Evolutionary conservation across 371 early-diverging fungal genomes (phyloP).

Genomic region (Coemansia sp.): DNA sequence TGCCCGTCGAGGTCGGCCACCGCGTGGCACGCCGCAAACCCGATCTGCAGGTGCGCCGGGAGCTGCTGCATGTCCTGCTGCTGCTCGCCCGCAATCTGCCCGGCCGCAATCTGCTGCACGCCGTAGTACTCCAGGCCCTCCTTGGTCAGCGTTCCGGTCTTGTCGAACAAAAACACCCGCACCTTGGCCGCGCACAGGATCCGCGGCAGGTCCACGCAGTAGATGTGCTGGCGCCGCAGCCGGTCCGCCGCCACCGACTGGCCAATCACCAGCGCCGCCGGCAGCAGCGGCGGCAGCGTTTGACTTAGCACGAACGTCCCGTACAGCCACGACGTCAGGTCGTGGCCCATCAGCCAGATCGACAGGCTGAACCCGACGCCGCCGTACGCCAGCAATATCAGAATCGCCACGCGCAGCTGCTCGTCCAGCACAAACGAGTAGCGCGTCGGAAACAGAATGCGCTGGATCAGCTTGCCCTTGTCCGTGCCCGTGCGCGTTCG

Average conservation of each 20-base stretch:
- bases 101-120: slow-evolving; percentile 9
- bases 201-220: slow-evolving; percentile 76
- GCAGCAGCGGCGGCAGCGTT: slow-evolving; percentile 65
- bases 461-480: slow-evolving; percentile 74
- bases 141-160: slow-evolving; percentile 69
- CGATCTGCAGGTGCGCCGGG: slow-evolving; percentile 57
- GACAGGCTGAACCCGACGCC: slow-evolving; percentile 56
- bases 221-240: slow-evolving; percentile 61
- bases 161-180: slow-evolving; percentile 87
- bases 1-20: slow-evolving; percentile 60
- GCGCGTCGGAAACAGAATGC: slow-evolving; percentile 65
- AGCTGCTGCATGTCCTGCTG: slow-evolving; percentile 38
- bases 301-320: slow-evolving; percentile 66
- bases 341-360: slow-evolving; percentile 63
- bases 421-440: slow-evolving; percentile 70
- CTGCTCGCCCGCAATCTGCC: not conserved
- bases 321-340: slow-evolving; percentile 62
- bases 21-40: slow-evolving; percentile 77
- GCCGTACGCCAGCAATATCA: slow-evolving; percentile 64
- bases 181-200: slow-evolving; percentile 90
- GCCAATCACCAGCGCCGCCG: slow-evolving; percentile 73
- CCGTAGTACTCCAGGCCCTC: slow-evolving; percentile 61
- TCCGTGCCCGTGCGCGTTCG: slow-evolving; percentile 73
- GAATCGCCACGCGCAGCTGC: slow-evolving; percentile 68
- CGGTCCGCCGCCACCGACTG: slow-evolving; percentile 76